Evolutionary conservation across 2,329 filamentous ascomycete genomes (phyloP).

Genomic region (Apiospora kogelbergensis): DNA sequence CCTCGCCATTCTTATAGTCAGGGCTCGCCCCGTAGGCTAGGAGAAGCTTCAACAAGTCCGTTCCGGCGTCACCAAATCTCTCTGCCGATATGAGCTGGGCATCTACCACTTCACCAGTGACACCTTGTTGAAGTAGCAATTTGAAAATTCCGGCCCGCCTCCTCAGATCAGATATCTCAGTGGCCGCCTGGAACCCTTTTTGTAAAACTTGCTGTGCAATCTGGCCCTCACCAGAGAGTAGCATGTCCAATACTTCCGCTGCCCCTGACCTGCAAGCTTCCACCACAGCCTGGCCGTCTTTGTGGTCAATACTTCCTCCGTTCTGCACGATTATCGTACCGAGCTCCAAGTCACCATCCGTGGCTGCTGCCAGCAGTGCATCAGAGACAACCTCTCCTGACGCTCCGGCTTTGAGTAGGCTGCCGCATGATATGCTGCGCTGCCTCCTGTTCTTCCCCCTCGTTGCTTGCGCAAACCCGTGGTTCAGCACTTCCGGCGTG

Average conservation of each 20-base stretch:
- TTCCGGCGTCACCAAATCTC: slow-evolving; percentile 49
- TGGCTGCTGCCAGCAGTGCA: slow-evolving; percentile 50
- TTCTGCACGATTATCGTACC: slow-evolving; percentile 51
- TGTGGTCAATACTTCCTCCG: slow-evolving; percentile 51
- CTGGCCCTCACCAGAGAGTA: slow-evolving; percentile 43
- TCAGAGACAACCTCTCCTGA: slow-evolving; percentile 46
- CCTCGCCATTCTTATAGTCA: slow-evolving; percentile 55
- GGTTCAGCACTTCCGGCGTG: slow-evolving; percentile 38
- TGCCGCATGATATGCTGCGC: slow-evolving; percentile 44
- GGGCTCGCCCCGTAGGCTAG: slow-evolving; percentile 53
- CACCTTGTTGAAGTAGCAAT: slow-evolving; percentile 49
- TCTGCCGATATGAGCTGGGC: slow-evolving; percentile 53
- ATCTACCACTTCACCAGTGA: slow-evolving; percentile 51
- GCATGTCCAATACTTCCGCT: slow-evolving; percentile 48
- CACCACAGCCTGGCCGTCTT: slow-evolving; percentile 53
- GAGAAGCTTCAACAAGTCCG: slow-evolving; percentile 49
- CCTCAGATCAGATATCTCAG: slow-evolving; percentile 49
- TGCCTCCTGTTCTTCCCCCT: slow-evolving; percentile 38
- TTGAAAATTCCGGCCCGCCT: slow-evolving; percentile 50
- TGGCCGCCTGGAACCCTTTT: slow-evolving; percentile 55
- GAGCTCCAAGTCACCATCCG: slow-evolving; percentile 52
- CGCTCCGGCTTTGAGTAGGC: slow-evolving; percentile 47
- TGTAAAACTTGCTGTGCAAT: slow-evolving; percentile 44
- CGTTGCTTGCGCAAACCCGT: slow-evolving; percentile 44
- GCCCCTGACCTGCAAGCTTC: slow-evolving; percentile 54